These are phyloP conservation scores for Claviceps sp. DNA, from an alignment of 2,329 filamentous ascomycete genomes.

Conservation along the genomic window DNA sequence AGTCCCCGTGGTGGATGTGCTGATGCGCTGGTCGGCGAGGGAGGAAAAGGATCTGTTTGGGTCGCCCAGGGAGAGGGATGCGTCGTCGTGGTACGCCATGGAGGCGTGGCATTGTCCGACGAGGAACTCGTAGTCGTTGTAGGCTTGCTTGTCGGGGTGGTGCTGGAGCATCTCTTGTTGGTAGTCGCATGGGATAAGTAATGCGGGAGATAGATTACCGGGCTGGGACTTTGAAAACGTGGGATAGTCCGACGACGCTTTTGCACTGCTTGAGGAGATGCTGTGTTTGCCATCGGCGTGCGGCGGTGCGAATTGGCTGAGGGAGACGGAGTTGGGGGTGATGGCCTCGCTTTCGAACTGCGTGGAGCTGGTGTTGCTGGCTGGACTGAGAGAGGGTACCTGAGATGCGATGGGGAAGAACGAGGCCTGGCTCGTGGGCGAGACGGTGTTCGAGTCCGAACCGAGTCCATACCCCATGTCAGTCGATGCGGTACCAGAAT, in stretches of 20 bases:
- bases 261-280: slow-evolving; percentile 11
- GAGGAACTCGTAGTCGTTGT: slow-evolving; percentile 20
- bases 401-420: slow-evolving; percentile 21
- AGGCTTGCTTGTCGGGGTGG: slow-evolving; percentile 15
- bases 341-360: slow-evolving; percentile 29
- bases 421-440: slow-evolving; percentile 12
- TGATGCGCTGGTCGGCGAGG: slow-evolving; percentile 30
- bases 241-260: slow-evolving; percentile 32
- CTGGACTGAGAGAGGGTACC: slow-evolving; percentile 35
- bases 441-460: slow-evolving; percentile 7
- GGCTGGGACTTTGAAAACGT: slow-evolving; percentile 47
- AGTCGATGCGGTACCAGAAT: slow-evolving; percentile 13
- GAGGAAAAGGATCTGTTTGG: slow-evolving; percentile 8
- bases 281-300: slow-evolving; percentile 21
- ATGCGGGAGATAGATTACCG: slow-evolving; percentile 45
- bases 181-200: slow-evolving; percentile 49
- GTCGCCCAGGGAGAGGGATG: slow-evolving; percentile 1
- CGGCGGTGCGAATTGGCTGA: slow-evolving; percentile 40
- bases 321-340: slow-evolving; percentile 26
- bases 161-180: slow-evolving; percentile 36
- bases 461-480: slow-evolving; percentile 14
- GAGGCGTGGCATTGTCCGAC: slow-evolving; percentile 5
- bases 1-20: slow-evolving; percentile 42
- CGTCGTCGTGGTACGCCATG: slow-evolving; percentile 9
- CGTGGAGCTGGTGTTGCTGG: slow-evolving; percentile 25